Evolutionary conservation across 2,329 filamentous ascomycete species (phyloP).

Genomic region (Neonectria faginata): DNA sequence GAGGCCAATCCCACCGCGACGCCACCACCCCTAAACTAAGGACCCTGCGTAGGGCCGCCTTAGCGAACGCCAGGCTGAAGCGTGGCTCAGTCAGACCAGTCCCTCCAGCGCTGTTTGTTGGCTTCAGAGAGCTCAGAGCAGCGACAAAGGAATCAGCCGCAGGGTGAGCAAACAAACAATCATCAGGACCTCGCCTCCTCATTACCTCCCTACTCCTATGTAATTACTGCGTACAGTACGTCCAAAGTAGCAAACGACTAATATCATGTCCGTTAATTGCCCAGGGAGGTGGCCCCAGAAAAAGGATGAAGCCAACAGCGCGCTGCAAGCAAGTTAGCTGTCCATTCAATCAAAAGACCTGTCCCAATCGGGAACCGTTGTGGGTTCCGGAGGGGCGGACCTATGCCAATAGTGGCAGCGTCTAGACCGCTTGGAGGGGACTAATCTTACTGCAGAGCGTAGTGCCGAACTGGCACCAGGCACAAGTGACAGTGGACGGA

Average conservation of each 20-base stretch:
- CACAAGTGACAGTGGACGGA: background rate
- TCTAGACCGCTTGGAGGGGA: slow-evolving; percentile 20
- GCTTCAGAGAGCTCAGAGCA: background rate
- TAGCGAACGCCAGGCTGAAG: slow-evolving; percentile 24
- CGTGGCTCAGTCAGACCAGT: background rate
- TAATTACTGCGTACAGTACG: background rate
- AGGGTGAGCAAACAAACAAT: background rate
- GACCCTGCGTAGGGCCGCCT: slow-evolving; percentile 20
- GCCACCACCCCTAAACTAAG: slow-evolving; percentile 11
- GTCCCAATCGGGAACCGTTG: slow-evolving; percentile 10
- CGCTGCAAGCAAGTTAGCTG: background rate
- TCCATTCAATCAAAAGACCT: slow-evolving; percentile 15
- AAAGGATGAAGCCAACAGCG: slow-evolving; percentile 7
- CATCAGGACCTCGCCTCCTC: too few species aligned
- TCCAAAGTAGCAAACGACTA: background rate
- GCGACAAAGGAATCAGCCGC: background rate
- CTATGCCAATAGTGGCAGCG: slow-evolving; percentile 15
- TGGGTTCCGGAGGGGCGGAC: slow-evolving; percentile 8
- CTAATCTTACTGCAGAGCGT: slow-evolving; percentile 23
- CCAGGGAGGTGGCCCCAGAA: slow-evolving; percentile 7
- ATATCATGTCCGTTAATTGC: background rate
- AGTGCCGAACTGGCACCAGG: slow-evolving; percentile 12
- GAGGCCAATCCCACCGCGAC: slow-evolving; percentile 20
- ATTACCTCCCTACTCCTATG: too few species aligned
- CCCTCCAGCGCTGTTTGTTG: too few species aligned